These are phyloP conservation scores for Xerocomellus amylosporus DNA, from an alignment of 768 basidiomycete genomes.

Conservation along the genomic window DNA sequence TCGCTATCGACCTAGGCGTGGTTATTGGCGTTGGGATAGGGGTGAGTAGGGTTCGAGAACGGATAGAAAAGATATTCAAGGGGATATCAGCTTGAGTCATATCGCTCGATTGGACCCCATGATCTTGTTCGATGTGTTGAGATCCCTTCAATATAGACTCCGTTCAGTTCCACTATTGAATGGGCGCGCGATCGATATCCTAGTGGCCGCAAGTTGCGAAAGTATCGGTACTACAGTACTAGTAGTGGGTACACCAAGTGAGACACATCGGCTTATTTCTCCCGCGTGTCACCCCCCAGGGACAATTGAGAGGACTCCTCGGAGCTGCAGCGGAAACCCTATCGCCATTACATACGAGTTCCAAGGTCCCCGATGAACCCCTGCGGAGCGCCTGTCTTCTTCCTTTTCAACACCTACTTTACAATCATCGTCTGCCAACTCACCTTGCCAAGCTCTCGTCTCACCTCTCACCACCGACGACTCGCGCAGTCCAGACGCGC, in stretches of 20 bases:
- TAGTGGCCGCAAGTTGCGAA: background rate
- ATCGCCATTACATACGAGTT: constrained; percentile 18
- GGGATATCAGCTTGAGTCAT: constrained; percentile 4
- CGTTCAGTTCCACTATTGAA: background rate
- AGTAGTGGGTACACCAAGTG: background rate
- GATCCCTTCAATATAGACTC: background rate
- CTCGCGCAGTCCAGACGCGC: background rate
- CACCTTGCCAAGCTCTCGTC: background rate
- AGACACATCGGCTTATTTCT: constrained; percentile 6
- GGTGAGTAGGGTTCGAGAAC: constrained; percentile 17
- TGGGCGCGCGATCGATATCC: background rate
- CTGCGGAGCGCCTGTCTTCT: background rate
- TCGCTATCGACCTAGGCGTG: constrained; percentile 66
- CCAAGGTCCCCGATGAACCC: background rate
- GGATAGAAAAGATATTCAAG: constrained; percentile 24
- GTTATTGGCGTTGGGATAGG: constrained; percentile 25
- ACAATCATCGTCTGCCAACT: background rate
- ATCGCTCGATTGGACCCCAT: background rate
- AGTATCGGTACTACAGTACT: background rate
- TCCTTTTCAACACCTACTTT: constrained; percentile 8
- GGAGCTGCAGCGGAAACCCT: constrained; percentile 15
- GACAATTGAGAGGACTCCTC: constrained; percentile 11
- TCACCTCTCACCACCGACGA: background rate
- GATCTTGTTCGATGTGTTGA: background rate
- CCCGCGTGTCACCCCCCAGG: background rate